These are phyloP conservation scores for Lasiodiplodia theobromae DNA, from an alignment of 2,329 filamentous ascomycete genomes.

Conservation along the genomic window DNA sequence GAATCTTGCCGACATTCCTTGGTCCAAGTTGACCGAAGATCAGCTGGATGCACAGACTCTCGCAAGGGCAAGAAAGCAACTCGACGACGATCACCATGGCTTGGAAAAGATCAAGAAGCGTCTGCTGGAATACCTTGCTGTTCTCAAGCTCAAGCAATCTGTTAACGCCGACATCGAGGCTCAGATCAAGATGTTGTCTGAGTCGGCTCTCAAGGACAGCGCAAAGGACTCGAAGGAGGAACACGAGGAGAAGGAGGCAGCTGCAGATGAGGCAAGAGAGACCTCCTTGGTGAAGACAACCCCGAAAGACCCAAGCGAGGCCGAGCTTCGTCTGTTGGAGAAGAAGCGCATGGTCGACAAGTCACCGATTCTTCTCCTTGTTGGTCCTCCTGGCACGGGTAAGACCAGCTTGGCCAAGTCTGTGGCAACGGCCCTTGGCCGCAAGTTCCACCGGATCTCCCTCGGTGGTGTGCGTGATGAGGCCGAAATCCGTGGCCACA, in stretches of 20 bases:
- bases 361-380: constrained; percentile 91
- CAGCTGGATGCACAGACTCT: constrained; percentile 83
- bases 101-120: constrained; percentile 97
- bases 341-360: constrained; percentile 90
- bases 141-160: constrained; percentile 92
- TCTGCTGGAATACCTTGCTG: constrained; percentile 91
- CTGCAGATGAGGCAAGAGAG: constrained; percentile 58
- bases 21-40: constrained; percentile 84
- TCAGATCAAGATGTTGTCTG: constrained; percentile 69
- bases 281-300: constrained; percentile 30
- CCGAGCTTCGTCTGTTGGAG: constrained; percentile 78
- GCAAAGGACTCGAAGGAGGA: constrained; percentile 33
- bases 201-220: constrained; percentile 43
- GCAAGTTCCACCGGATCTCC: constrained; percentile 97
- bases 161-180: constrained; percentile 83
- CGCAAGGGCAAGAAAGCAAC: constrained; percentile 79
- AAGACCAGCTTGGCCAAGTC: constrained; percentile 97
- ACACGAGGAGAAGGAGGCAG: constrained; percentile 50
- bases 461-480: constrained; percentile 95
- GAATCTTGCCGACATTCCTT: constrained; percentile 91
- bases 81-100: constrained; percentile 96
- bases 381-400: constrained; percentile 91
- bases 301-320: constrained; percentile 51
- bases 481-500: constrained; percentile 93
- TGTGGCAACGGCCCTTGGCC: constrained; percentile 86